Conservation (phyloP, 2,329 filamentous ascomycete genomes). For the Penicillium sp. region DNA sequence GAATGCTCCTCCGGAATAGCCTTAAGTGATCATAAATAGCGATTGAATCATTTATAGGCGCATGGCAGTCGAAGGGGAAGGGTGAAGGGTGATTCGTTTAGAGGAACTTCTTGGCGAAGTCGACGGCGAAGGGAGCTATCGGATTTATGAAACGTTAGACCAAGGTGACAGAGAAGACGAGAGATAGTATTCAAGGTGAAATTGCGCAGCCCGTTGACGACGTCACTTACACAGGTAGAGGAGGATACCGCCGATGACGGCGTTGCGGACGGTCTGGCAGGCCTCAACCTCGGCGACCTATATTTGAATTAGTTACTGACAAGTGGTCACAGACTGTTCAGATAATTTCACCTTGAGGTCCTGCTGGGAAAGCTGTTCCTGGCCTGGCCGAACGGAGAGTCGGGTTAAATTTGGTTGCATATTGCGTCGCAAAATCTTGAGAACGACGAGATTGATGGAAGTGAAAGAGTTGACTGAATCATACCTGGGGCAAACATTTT, state of each 20-base stretch:
- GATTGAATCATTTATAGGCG: constrained; percentile 2
- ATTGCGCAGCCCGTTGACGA: neutral
- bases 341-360: constrained; percentile 42
- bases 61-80: constrained; percentile 2
- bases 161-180: neutral
- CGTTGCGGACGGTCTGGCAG: constrained; percentile 54
- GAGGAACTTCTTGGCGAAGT: constrained; percentile 50
- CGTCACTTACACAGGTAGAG: constrained; percentile 61
- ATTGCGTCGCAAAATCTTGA: neutral
- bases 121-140: constrained; percentile 51
- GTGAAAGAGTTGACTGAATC: neutral
- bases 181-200: neutral
- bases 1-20: neutral
- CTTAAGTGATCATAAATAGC: constrained; percentile 1
- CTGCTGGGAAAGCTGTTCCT: constrained; percentile 48
- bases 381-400: constrained; percentile 26
- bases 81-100: constrained; percentile 28
- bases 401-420: neutral
- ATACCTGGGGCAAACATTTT: constrained; percentile 38
- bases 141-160: neutral
- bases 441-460: neutral
- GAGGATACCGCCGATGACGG: constrained; percentile 54
- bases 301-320: constrained; percentile 9
- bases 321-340: neutral
- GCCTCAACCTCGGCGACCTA: constrained; percentile 56